Conservation (phyloP, 1,284 basidiomycete genomes). For the Papiliotrema terrestris region DNA sequence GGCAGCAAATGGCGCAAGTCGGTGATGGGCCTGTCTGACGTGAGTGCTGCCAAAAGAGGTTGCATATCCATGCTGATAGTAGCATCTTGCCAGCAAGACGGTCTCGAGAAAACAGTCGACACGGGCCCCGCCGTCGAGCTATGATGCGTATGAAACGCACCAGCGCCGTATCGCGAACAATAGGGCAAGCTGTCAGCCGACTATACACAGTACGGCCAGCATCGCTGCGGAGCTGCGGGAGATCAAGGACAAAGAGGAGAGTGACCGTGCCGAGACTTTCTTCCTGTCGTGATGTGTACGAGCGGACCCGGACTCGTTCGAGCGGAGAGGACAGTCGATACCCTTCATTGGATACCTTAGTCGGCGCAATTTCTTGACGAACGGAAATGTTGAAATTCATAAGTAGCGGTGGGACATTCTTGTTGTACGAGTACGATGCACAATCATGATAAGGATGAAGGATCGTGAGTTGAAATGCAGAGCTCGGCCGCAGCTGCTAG, state of each 20-base stretch:
- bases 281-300: slow-evolving; percentile 31
- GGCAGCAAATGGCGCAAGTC: slow-evolving; percentile 35
- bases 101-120: neutral
- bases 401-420: neutral
- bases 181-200: slow-evolving; percentile 28
- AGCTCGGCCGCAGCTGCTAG: too few relatives aligned
- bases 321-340: neutral
- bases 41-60: neutral
- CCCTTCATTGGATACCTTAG: neutral
- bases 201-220: slow-evolving; percentile 27
- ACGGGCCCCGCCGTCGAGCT: slow-evolving; percentile 27
- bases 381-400: neutral
- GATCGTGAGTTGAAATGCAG: too few relatives aligned
- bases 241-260: slow-evolving; percentile 37
- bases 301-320: neutral
- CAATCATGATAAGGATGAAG: too few relatives aligned
- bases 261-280: slow-evolving; percentile 39
- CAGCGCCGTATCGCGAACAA: slow-evolving; percentile 25
- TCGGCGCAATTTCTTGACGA: neutral
- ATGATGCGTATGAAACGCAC: slow-evolving; percentile 31
- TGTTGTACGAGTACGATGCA: too few relatives aligned
- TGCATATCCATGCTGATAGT: neutral
- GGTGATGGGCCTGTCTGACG: slow-evolving; percentile 22
- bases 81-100: neutral
- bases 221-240: slow-evolving; percentile 28